Evolutionary conservation across 2,329 filamentous ascomycete genomes (phyloP).

Genomic region (Colletotrichum liaoningense): DNA sequence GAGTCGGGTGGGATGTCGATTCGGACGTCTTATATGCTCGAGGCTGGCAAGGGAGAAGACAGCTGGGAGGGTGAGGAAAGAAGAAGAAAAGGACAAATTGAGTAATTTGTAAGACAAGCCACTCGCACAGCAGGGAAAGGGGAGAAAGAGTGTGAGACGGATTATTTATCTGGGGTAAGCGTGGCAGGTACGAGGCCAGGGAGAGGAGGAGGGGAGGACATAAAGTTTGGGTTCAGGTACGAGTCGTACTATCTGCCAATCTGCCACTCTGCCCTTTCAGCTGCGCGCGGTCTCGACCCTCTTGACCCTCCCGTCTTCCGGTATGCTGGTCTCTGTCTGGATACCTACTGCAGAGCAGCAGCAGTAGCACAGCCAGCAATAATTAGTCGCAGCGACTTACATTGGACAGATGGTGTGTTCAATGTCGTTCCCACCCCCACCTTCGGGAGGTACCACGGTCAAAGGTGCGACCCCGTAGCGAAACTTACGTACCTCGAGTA

Average conservation of each 20-base stretch:
- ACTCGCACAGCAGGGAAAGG: slow-evolving; percentile 2
- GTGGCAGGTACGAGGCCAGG: slow-evolving; percentile 30
- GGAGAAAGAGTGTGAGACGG: slow-evolving; percentile 11
- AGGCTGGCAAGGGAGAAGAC: slow-evolving; percentile 25
- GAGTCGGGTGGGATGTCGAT: not conserved
- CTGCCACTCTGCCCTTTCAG: slow-evolving; percentile 1
- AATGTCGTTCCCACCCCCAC: slow-evolving; percentile 29
- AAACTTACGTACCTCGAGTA: slow-evolving; percentile 30
- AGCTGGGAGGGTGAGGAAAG: slow-evolving; percentile 1
- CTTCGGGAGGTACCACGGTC: slow-evolving; percentile 24
- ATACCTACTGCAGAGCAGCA: not conserved
- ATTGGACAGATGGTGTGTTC: slow-evolving; percentile 20
- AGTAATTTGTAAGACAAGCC: slow-evolving; percentile 29
- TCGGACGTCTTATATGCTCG: slow-evolving; percentile 20
- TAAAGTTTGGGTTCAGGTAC: slow-evolving; percentile 30
- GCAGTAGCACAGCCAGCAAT: not conserved
- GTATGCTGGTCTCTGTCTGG: not conserved
- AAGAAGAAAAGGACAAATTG: slow-evolving; percentile 18
- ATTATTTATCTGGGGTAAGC: slow-evolving; percentile 35
- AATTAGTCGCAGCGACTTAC: not conserved
- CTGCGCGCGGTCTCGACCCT: not conserved
- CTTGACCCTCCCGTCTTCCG: not conserved
- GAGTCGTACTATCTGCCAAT: slow-evolving; percentile 31
- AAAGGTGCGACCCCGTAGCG: slow-evolving; percentile 21
- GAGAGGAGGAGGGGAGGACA: slow-evolving; percentile 5